These are phyloP conservation scores for Periconia macrospinosa DNA, from an alignment of 2,329 filamentous ascomycete genomes.

Conservation along the genomic window DNA sequence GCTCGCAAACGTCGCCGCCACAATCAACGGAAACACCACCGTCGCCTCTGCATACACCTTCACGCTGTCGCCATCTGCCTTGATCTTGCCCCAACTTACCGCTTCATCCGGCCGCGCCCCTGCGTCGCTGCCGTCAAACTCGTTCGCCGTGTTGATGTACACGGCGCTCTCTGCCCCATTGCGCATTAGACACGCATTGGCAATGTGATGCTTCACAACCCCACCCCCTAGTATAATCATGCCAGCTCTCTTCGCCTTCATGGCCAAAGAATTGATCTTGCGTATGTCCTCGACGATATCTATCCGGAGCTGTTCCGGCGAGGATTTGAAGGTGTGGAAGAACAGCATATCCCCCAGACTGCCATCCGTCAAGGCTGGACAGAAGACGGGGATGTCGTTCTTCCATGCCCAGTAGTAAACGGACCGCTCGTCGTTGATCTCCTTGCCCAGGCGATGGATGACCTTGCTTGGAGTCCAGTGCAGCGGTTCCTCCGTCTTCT, in stretches of 20 bases:
- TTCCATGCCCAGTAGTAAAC: conserved; percentile 98
- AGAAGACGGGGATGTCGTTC: conserved; percentile 96
- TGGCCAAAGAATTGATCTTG: conserved; percentile 86
- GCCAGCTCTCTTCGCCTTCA: conserved; percentile 82
- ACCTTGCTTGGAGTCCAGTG: conserved; percentile 96
- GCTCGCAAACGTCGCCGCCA: conserved; percentile 65
- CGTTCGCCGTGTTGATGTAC: conserved; percentile 95
- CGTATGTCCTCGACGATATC: conserved; percentile 95
- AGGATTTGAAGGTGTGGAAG: conserved; percentile 93
- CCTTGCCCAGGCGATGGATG: conserved; percentile 84
- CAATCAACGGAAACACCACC: conserved; percentile 67
- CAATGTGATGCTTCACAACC: conserved; percentile 97
- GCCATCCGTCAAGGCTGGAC: conserved; percentile 91
- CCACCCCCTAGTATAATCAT: conserved; percentile 97
- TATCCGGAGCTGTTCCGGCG: conserved; percentile 76
- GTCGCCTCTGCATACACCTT: conserved; percentile 77
- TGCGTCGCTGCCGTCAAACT: conserved; percentile 96
- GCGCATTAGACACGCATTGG: conserved; percentile 95
- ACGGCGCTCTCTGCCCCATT: conserved; percentile 97
- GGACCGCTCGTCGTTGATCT: conserved; percentile 89
- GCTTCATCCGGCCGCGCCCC: conserved; percentile 94
- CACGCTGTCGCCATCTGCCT: conserved; percentile 80
- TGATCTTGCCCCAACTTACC: conserved; percentile 99
- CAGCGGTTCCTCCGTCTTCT: conserved; percentile 65
- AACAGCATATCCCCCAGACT: conserved; percentile 98